Evolutionary conservation across 805 yeast genomes (phyloP), one percentile per base, ranked within the genome.

Genomic region (Kazachstania martiniae): DNA sequence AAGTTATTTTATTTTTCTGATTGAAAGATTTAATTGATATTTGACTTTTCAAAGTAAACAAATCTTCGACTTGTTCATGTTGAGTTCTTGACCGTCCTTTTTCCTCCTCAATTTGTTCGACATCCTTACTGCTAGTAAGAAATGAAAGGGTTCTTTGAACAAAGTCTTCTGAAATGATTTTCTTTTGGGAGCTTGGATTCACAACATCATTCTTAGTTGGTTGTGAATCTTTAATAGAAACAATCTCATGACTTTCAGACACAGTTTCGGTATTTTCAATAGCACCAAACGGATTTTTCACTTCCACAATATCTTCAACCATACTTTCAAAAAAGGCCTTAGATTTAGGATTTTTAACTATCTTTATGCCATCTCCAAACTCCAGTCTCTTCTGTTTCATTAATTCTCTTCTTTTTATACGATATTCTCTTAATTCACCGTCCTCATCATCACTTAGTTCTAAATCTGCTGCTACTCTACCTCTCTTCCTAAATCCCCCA

Each of bases 371-470:
- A 33, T 66, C 62, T 35, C 63, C 66, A 13, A 43, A 21, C 39
- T 67, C 67, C 44, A 67, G 40, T 40, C 73, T 51, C 44, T 71
- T 59, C 45, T 65, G 59, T 43, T 65, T 63, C 53, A 76, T 74
- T 33, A 62, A 49, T 42, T 61, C 59, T 42, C 68, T 55, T 43
- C 66, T 66, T 7, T 68, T 72, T 34, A 63, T 53, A 15, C 52
- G 46, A 38, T 68, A 56, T 21, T 40, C 39, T 27, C 39, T 34
- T 13, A 56, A 34, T 27, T 69, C 62, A 32, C 71, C 79, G 32
- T 70, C 62, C 37, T 79, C 91, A 41, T 77, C 89, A 39, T 77
- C 86, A 49, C 83, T 77, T 27, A 79, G 56, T 42, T 79, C 87
- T 13, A 78, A 58, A 33, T 72, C 79, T 3, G 71, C 68, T 27